phyloP scores from a whole-genome alignment of 2,329 filamentous ascomycete species.

The Falciphora oryzae region DNA sequence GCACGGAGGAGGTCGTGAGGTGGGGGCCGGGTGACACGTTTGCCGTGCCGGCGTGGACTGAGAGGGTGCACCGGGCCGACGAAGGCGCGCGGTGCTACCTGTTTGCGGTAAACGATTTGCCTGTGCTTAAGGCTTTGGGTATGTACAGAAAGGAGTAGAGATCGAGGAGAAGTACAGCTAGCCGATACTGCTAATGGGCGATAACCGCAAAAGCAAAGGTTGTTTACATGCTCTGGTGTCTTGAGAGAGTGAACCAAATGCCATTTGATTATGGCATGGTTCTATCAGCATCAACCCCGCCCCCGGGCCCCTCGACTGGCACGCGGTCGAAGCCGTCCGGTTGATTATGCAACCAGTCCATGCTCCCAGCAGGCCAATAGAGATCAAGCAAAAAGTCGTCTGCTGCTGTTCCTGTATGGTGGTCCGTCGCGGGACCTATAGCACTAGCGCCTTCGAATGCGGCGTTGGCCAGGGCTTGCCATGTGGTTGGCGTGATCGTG shows the following conservation, averaged over 20 bases:
- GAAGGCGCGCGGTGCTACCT: conserved; percentile 24
- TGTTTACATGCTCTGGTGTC: no score
- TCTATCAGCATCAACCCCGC: background rate
- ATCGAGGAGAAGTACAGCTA: background rate
- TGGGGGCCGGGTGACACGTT: conserved; percentile 48
- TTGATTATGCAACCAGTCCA: conserved; percentile 8
- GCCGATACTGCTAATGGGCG: no score
- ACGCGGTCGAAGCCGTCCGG: conserved; percentile 1
- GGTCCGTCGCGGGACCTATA: background rate
- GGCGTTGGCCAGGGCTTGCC: background rate
- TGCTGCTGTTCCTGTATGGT: background rate
- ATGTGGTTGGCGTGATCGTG: background rate
- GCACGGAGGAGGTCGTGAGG: conserved; percentile 23
- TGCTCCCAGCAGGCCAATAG: conserved; percentile 6
- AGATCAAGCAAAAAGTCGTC: conserved; percentile 8
- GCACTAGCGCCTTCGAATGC: background rate
- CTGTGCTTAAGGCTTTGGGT: conserved; percentile 26
- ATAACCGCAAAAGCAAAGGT: no score
- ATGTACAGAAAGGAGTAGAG: conserved; percentile 13
- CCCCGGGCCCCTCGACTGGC: background rate
- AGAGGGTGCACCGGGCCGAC: conserved; percentile 38
- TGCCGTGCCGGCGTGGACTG: conserved; percentile 46
- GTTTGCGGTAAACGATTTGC: conserved; percentile 28
- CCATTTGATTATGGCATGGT: no score
- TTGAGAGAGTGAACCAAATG: no score